phyloP scores from a whole-genome alignment of 768 basidiomycete genomes.

The Pleurotus pulmonarius region DNA sequence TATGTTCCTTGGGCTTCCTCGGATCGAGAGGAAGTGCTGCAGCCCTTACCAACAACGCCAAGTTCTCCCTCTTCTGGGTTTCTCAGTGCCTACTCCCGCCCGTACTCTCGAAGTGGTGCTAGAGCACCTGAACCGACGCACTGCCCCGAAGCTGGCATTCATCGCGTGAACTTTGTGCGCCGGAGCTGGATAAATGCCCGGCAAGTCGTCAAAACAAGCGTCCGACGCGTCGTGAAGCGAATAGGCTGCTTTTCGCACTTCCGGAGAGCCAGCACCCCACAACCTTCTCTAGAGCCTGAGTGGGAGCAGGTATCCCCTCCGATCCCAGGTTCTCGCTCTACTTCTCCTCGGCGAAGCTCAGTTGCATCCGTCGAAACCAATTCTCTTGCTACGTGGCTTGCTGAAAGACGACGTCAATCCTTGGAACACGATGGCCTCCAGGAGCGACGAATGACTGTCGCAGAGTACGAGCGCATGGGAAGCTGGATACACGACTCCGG shows the following conservation, averaged over 20 bases:
- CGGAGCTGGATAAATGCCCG: constrained; percentile 28
- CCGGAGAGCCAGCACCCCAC: constrained; percentile 6
- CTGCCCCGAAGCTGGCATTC: constrained; percentile 10
- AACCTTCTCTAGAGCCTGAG: background rate
- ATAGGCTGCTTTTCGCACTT: constrained; percentile 18
- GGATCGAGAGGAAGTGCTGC: constrained; percentile 38
- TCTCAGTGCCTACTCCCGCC: constrained; percentile 21
- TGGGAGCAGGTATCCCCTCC: constrained; percentile 17
- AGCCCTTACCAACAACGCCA: constrained; percentile 26
- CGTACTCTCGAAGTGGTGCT: constrained; percentile 33
- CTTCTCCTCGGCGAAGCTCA: constrained; percentile 14
- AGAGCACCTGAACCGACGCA: constrained; percentile 35
- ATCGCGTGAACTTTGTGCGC: constrained; percentile 21
- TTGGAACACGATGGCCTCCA: constrained; percentile 21
- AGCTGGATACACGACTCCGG: constrained; percentile 37
- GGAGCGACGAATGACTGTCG: constrained; percentile 33
- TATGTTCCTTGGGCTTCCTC: constrained; percentile 47
- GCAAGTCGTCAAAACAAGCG: constrained; percentile 20
- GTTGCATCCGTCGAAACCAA: constrained; percentile 20
- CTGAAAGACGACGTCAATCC: constrained; percentile 29
- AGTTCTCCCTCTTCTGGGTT: constrained; percentile 26
- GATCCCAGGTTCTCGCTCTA: constrained; percentile 12
- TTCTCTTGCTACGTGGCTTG: constrained; percentile 30
- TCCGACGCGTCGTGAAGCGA: constrained; percentile 18
- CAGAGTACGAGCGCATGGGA: constrained; percentile 44